Percentiles rank a stretch among this genome's conserved stretches.
phyloP scores from a whole-genome alignment of 345 rosid genomes.

The Litchi chinensis region DNA sequence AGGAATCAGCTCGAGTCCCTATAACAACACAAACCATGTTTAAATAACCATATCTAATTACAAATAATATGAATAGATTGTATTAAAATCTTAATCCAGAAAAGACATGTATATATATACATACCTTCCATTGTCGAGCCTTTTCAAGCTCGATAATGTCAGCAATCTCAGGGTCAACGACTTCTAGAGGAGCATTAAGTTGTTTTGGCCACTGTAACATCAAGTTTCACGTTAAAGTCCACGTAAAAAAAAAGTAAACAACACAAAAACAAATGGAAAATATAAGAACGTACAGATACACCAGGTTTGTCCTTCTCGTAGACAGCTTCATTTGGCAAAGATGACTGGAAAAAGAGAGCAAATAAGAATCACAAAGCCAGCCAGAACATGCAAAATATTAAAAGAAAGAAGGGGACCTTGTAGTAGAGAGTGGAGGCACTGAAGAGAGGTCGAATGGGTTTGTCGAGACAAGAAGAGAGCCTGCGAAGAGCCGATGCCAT shows the following conservation, averaged over 20 bases:
- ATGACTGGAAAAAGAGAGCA: conserved; percentile 51
- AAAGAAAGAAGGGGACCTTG: conserved; percentile 46
- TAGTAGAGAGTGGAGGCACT: conserved; percentile 57
- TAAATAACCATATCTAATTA: background rate
- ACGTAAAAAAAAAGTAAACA: background rate
- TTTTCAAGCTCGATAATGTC: conserved; percentile 96
- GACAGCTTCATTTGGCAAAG: conserved; percentile 91
- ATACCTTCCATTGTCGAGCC: conserved; percentile 98
- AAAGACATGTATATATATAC: background rate
- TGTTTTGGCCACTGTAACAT: conserved; percentile 89
- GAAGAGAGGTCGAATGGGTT: conserved; percentile 81
- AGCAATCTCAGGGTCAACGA: conserved; percentile 93
- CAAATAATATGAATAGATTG: background rate
- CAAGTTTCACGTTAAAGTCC: background rate
- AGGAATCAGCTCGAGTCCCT: conserved; percentile 98
- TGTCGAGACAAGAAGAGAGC: conserved; percentile 81
- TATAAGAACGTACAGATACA: conserved; percentile 54
- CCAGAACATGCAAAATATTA: background rate
- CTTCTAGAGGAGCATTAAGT: conserved; percentile 85
- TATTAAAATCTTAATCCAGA: background rate
- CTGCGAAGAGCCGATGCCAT: conserved; percentile 97
- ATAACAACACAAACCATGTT: conserved; percentile 25
- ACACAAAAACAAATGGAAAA: background rate
- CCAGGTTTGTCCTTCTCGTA: conserved; percentile 78
- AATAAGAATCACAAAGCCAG: background rate